These are phyloP conservation scores for Periconia sp. DNA, from an alignment of 2,329 filamentous ascomycete genomes.

Conservation along the genomic window DNA sequence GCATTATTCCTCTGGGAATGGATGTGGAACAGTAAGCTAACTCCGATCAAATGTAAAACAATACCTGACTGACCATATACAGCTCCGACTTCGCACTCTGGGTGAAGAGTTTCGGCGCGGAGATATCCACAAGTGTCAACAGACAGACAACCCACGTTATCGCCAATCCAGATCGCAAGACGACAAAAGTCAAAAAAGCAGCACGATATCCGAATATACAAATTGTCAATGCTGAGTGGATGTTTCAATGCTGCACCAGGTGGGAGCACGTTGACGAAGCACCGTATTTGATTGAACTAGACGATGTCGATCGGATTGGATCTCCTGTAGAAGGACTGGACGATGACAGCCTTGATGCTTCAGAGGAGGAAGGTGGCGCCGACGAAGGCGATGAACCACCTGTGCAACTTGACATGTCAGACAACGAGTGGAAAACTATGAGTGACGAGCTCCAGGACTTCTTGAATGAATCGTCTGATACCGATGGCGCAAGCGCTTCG, in stretches of 20 bases:
- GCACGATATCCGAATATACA: constrained; percentile 77
- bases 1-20: constrained; percentile 80
- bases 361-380: constrained; percentile 41
- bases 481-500: constrained; percentile 32
- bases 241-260: constrained; percentile 78
- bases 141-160: constrained; percentile 68
- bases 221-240: constrained; percentile 91
- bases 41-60: neutral
- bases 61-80: constrained; percentile 17
- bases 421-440: constrained; percentile 48
- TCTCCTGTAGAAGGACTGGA: constrained; percentile 44
- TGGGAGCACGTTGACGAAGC: constrained; percentile 81
- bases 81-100: constrained; percentile 84
- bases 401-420: constrained; percentile 24
- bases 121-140: constrained; percentile 60
- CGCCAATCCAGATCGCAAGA: constrained; percentile 70
- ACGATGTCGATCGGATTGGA: constrained; percentile 61
- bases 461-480: constrained; percentile 52
- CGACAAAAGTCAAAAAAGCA: constrained; percentile 88
- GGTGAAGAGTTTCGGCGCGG: constrained; percentile 82
- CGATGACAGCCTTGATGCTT: constrained; percentile 47
- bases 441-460: constrained; percentile 79
- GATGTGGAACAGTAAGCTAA: constrained; percentile 64
- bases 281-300: constrained; percentile 76
- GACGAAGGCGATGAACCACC: constrained; percentile 26